Percentiles rank a stretch among this genome's conserved stretches.
Conservation (phyloP, 768 basidiomycete genomes). For the Pleurotus platypus region DNA sequence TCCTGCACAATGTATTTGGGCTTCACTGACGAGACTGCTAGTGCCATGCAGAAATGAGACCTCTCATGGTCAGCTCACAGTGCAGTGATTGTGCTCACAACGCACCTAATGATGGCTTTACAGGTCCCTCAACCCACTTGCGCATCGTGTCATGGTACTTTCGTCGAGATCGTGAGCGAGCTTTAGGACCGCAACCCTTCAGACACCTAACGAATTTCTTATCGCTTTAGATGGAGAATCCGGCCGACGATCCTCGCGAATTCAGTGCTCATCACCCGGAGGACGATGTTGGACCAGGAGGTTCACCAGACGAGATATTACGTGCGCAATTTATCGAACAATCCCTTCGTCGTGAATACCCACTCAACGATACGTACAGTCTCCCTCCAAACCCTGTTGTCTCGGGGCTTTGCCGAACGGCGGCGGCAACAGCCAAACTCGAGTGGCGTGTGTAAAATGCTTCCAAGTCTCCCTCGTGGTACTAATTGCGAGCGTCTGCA, state of each 20-base stretch:
- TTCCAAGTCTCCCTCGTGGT: too few species aligned
- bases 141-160: conserved; percentile 75
- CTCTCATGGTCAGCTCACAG: conserved; percentile 62
- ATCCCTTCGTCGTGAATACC: background rate
- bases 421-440: background rate
- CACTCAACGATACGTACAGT: conserved; percentile 11
- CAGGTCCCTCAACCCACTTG: conserved; percentile 83
- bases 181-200: background rate
- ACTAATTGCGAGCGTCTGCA: background rate
- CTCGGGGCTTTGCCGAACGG: conserved; percentile 13
- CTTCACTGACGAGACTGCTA: conserved; percentile 24
- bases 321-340: conserved; percentile 32
- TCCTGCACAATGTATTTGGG: conserved; percentile 7
- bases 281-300: conserved; percentile 22
- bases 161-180: conserved; percentile 70
- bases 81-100: conserved; percentile 3
- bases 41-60: conserved; percentile 89
- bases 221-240: conserved; percentile 63
- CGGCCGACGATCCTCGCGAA: conserved; percentile 69
- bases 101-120: conserved; percentile 11
- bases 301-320: conserved; percentile 42
- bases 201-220: background rate
- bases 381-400: conserved; percentile 17
- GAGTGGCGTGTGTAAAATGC: too few species aligned
- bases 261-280: conserved; percentile 41